These are phyloP conservation scores for Alternaria alternata DNA, from an alignment of 2,329 filamentous ascomycete species.

Conservation along the genomic window DNA sequence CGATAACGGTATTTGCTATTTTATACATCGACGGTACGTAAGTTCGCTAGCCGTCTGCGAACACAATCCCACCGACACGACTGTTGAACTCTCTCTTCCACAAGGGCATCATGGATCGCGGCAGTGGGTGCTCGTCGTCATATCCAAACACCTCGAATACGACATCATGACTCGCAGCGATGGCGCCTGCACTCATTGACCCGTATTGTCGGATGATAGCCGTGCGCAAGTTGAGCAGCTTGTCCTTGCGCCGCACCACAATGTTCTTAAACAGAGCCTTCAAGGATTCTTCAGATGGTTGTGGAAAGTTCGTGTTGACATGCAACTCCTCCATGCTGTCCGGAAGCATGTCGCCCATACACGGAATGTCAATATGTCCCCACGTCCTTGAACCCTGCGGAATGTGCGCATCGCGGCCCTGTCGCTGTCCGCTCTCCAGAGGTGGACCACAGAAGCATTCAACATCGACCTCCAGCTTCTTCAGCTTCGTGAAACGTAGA, in stretches of 20 bases:
- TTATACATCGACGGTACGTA: not conserved
- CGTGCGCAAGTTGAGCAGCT: constrained; percentile 27
- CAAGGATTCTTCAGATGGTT: constrained; percentile 32
- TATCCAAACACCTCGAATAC: constrained; percentile 36
- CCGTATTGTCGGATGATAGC: constrained; percentile 40
- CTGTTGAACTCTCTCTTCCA: constrained; percentile 45
- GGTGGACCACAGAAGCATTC: constrained; percentile 45
- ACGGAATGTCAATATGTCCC: constrained; percentile 43
- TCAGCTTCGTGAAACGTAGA: constrained; percentile 32
- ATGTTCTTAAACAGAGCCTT: constrained; percentile 43
- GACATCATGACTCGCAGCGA: constrained; percentile 26
- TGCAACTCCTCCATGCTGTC: constrained; percentile 37
- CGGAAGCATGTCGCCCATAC: constrained; percentile 47
- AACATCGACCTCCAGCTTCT: constrained; percentile 43
- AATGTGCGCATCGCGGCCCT: constrained; percentile 25
- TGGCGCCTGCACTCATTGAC: constrained; percentile 21
- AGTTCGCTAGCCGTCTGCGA: not conserved
- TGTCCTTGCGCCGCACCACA: constrained; percentile 27
- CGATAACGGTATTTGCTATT: not conserved
- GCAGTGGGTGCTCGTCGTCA: constrained; percentile 14
- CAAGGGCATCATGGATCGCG: constrained; percentile 40
- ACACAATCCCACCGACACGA: constrained; percentile 33
- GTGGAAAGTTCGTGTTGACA: constrained; percentile 41
- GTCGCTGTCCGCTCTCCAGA: constrained; percentile 43
- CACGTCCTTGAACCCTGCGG: constrained; percentile 35